A percentile compares a stretch with the other conserved stretches of the same genome.
phyloP scores from a whole-genome alignment of 139 green algal species.

The Chlorella sorokiniana region DNA sequence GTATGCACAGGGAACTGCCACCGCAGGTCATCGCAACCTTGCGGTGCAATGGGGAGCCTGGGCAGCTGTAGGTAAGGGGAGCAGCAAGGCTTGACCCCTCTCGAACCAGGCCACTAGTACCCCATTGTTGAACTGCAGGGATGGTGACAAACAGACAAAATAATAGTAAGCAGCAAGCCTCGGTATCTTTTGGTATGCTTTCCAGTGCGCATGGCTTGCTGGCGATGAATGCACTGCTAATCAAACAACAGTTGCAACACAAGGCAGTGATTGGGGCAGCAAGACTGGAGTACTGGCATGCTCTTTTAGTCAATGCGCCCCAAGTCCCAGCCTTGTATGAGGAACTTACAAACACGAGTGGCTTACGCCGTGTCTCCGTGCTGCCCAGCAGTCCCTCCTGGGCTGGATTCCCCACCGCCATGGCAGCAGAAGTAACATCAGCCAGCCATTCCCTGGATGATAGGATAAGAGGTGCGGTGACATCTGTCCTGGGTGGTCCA shows the following conservation, averaged over 20 bases:
- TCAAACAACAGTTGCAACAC: neutral
- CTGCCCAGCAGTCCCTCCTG: too few species aligned
- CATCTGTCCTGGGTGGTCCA: constrained; percentile 10
- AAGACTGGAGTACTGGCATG: constrained; percentile 33
- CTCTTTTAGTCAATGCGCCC: constrained; percentile 17
- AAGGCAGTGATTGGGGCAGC: constrained; percentile 32
- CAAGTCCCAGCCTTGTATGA: constrained; percentile 14
- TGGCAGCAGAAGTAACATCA: too few species aligned
- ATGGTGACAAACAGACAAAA: constrained; percentile 36
- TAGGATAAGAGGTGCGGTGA: constrained; percentile 18
- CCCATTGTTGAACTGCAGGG: constrained; percentile 34
- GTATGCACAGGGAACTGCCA: neutral
- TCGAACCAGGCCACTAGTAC: too few species aligned
- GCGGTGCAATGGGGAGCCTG: constrained; percentile 64
- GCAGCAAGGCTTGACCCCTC: too few species aligned
- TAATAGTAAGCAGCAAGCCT: constrained; percentile 23
- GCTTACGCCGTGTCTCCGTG: too few species aligned
- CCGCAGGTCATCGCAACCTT: neutral
- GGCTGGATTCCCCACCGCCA: too few species aligned
- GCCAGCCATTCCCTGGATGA: neutral
- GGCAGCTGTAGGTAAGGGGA: constrained; percentile 23
- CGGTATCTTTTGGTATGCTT: constrained; percentile 44
- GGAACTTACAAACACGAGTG: too few species aligned
- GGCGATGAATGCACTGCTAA: constrained; percentile 31
- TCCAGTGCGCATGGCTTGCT: constrained; percentile 30